Base-by-base conservation (phyloP, 1,139 yeast genomes). In the Diutina mesorugosa region DNA sequence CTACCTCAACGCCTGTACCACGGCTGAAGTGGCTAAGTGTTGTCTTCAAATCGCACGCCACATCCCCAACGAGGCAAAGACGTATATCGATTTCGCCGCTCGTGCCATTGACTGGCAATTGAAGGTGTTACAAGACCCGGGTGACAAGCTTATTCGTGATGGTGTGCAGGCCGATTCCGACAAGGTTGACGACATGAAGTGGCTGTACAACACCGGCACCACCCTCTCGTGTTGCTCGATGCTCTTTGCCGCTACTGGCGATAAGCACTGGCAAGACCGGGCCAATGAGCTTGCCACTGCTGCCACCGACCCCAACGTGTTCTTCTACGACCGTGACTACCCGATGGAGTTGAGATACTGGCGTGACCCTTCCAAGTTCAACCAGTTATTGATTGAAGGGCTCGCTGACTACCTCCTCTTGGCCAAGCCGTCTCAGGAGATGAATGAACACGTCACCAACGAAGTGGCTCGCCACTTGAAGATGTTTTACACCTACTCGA, bases 201-300 rank as follows among this genome's bases (percentile, higher is more conserved):
- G 85, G 83, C 77, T 87, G n/a, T 85, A 85, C 67, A 85, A 85
- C 67, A 77, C 82, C 35, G 90, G 91, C 18, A 78, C 86, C 5
- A 81, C 89, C 0, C 64, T 85, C 52, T 79, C 85, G 9, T 81
- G 84, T 0, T 76, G 82, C 6, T 67, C 80, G 9, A 71, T 77
- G 62, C 69, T 85, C 60, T 84, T 78, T 63, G 72, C 72, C 58
- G 70, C 73, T 59, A 85, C 88, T 26, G 68, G 72, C 45, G 83
- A 84, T 60, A 68, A 71, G 18, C 73, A 79, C 63, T 84, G 87
- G 83, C 71, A 75, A 62, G 65, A 75, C 16, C 76, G 78, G 58
- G 87, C 90, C 4, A 77, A 76, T 59, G 79, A 72, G n/a, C 71
- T 84, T 60, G 88, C 87, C 10, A 72, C 72, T 51, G 85, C 87